These are phyloP conservation scores for Juncus effusus DNA, from an alignment of 176 grass and related monocot species.

Conservation along the genomic window DNA sequence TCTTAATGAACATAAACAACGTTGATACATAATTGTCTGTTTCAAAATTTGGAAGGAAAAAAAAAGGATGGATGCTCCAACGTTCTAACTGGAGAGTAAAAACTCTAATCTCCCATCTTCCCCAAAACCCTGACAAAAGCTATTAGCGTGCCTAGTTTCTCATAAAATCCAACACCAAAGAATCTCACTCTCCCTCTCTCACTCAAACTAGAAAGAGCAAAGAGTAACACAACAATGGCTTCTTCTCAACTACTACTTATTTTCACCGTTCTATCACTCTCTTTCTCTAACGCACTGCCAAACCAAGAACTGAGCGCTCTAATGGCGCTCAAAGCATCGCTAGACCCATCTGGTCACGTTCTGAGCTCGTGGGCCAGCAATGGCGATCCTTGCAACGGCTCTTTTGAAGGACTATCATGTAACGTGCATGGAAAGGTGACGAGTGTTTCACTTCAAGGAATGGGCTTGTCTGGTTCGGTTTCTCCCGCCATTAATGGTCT, in stretches of 20 bases:
- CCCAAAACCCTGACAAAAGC: conserved; percentile 24
- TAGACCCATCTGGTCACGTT: conserved; percentile 52
- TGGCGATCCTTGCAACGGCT: conserved; percentile 44
- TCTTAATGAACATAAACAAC: too few species aligned
- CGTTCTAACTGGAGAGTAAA: too few species aligned
- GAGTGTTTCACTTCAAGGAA: conserved; percentile 72
- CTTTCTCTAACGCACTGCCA: background rate
- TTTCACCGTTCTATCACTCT: background rate
- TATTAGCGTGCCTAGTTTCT: background rate
- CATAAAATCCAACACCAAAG: conserved; percentile 3
- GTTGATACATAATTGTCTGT: too few species aligned
- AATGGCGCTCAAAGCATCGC: conserved; percentile 43
- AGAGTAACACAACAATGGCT: background rate
- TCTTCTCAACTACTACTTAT: background rate
- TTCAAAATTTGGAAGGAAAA: too few species aligned
- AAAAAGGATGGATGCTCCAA: too few species aligned
- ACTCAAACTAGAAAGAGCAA: background rate
- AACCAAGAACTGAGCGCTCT: conserved; percentile 36
- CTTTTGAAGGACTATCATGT: conserved; percentile 70
- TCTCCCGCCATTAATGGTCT: conserved; percentile 60
- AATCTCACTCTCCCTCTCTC: conserved; percentile 1
- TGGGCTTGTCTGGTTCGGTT: conserved; percentile 60
- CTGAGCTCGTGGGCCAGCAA: conserved; percentile 57
- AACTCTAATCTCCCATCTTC: background rate
- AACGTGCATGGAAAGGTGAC: conserved; percentile 54